Evolutionary conservation across 2,329 filamentous ascomycete genomes (phyloP).

Genomic region (Helminthosporium solani): DNA sequence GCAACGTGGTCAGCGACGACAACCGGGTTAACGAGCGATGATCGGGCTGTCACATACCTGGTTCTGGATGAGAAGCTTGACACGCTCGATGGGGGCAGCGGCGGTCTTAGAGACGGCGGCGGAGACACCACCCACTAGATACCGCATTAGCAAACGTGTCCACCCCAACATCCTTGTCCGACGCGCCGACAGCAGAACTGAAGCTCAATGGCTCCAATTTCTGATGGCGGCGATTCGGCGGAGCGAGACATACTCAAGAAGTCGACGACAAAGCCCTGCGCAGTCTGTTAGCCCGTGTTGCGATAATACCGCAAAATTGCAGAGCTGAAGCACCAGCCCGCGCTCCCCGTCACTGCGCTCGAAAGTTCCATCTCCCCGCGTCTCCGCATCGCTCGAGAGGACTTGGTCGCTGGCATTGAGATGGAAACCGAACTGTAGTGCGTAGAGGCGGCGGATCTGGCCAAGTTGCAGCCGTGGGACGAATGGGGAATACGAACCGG

Average conservation of each 20-base stretch:
- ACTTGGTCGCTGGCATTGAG: constrained; percentile 31
- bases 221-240: constrained; percentile 18
- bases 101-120: constrained; percentile 99
- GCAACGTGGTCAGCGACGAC: constrained; percentile 19
- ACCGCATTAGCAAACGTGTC: constrained; percentile 45
- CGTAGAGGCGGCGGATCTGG: constrained; percentile 17
- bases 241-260: constrained; percentile 84
- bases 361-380: constrained; percentile 21
- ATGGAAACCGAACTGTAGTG: constrained; percentile 21
- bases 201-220: constrained; percentile 25
- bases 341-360: constrained; percentile 18
- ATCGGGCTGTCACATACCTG: constrained; percentile 70
- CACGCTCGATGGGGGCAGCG: constrained; percentile 99
- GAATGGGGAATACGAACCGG: constrained; percentile 37
- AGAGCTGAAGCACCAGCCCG: constrained; percentile 16
- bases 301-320: constrained; percentile 16
- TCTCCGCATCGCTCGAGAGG: constrained; percentile 16
- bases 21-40: neutral
- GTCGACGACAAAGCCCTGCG: constrained; percentile 90
- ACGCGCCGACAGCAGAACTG: constrained; percentile 11
- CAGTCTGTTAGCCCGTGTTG: constrained; percentile 29
- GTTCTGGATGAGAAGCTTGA: constrained; percentile 99
- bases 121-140: constrained; percentile 96
- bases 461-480: constrained; percentile 15
- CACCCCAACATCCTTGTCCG: constrained; percentile 9